Evolutionary conservation across 352 stramenopile species (phyloP).

Genomic region (Sclerospora graminicola): DNA sequence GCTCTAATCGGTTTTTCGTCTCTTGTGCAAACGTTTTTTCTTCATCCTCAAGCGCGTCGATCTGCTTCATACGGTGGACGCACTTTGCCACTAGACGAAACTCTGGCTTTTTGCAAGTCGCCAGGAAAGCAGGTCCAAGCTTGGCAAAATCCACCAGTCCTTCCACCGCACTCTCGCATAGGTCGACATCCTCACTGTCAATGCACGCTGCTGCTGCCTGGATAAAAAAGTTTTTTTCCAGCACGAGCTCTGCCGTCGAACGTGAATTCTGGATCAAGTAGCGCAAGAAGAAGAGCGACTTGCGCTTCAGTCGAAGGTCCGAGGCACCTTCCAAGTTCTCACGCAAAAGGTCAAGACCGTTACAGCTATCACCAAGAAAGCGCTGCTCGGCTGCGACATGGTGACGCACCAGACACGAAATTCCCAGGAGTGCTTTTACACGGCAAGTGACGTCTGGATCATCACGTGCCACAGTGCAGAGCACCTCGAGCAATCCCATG

Average conservation of each 20-base stretch:
- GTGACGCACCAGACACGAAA: slow-evolving; percentile 76
- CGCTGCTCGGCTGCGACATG: slow-evolving; percentile 46
- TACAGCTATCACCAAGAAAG: slow-evolving; percentile 46
- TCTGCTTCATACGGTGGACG: slow-evolving; percentile 40
- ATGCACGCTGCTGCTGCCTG: slow-evolving; percentile 36
- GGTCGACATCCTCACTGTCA: slow-evolving; percentile 59
- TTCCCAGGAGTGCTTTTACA: slow-evolving; percentile 70
- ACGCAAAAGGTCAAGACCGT: slow-evolving; percentile 49
- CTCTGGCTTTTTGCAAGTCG: slow-evolving; percentile 42
- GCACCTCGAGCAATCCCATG: slow-evolving; percentile 47
- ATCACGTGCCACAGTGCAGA: slow-evolving; percentile 45
- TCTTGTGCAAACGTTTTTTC: slow-evolving; percentile 64
- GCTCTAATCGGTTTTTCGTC: slow-evolving; percentile 41
- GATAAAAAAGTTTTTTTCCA: slow-evolving; percentile 37
- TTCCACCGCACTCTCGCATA: slow-evolving; percentile 68
- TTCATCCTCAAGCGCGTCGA: slow-evolving; percentile 51
- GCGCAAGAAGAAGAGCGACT: slow-evolving; percentile 75
- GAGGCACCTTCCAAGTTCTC: slow-evolving; percentile 31
- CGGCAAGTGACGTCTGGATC: slow-evolving; percentile 57
- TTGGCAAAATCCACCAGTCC: slow-evolving; percentile 60
- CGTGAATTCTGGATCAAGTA: slow-evolving; percentile 63
- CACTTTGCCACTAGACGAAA: slow-evolving; percentile 35
- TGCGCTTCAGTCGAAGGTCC: slow-evolving; percentile 70
- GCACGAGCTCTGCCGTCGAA: slow-evolving; percentile 37
- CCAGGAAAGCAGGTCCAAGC: slow-evolving; percentile 46